Base-by-base conservation (phyloP, 768 basidiomycete genomes). In the Leccinum aurantiacum region DNA sequence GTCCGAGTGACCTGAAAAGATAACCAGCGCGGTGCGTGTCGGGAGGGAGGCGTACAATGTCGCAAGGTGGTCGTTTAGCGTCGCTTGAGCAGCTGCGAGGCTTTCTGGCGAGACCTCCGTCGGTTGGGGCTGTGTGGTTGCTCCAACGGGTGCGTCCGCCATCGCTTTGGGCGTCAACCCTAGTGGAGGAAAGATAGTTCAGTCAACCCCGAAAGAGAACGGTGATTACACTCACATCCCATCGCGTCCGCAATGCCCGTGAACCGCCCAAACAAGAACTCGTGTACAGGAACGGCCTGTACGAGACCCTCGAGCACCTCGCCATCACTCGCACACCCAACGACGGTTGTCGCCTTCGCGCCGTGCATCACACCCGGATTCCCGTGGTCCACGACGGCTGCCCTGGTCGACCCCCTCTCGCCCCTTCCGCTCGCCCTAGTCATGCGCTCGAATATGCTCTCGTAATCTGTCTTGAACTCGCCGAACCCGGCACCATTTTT, bases 1-100 rank as follows among this genome's bases (percentile, higher is more conserved):
- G 71, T 97, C 92, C 0, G 87, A 86, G 68, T 98, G 93, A 1
- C 95, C 95, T 0, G 90, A 91, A 69, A 97, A 87, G 41, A 98
- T 78, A 56, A 98, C 75, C 22, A 98, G 72, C 0, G 93, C 94
- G 0, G 95, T 93, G 22, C 87, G 84, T 3, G 87, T 71, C 0
- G 95, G 94, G 0, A 98, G 82, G 0, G 85, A 71, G 0, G 80
- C 76, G 67, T 95, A 86, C 0, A 98, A 75, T 2, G 75, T 67
- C 38, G 74, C 71, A 4, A 98, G 81, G 7, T 85, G 87, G 0
- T 68, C 67, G 73, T 95, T 83, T 38, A 97, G 79, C 1, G 76
- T 65, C 0, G 74, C 59, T 24, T 90, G 78, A n/a, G 76, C 68
- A 11, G 70, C 55, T 0, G 74, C 58, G 2, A 84, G 67, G 7